Conservation (phyloP, 441 rosid species). For the Melastoma candidum region DNA sequence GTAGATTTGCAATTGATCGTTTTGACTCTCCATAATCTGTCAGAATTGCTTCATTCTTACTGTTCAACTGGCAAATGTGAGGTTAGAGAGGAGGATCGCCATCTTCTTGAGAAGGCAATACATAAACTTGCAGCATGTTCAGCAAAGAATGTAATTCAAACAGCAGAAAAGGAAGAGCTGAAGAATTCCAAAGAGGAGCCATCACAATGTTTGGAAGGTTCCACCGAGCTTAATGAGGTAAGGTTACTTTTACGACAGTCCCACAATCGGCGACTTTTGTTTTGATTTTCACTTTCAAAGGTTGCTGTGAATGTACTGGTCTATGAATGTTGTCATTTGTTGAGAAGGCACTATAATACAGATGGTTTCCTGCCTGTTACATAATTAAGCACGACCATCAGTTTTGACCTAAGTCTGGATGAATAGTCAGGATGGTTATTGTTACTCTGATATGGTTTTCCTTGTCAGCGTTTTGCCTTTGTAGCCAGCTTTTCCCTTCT, state of each 20-base stretch:
- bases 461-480: too few species aligned
- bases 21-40: constrained; percentile 45
- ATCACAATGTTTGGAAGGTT: constrained; percentile 20
- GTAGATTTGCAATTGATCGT: constrained; percentile 35
- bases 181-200: constrained; percentile 14
- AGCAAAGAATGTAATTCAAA: constrained; percentile 25
- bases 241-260: constrained; percentile 2
- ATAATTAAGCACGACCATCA: too few species aligned
- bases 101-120: constrained; percentile 42
- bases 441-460: too few species aligned
- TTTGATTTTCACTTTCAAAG: neutral
- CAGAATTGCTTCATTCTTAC: constrained; percentile 57
- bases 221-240: constrained; percentile 43
- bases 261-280: neutral
- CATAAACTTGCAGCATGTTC: constrained; percentile 47
- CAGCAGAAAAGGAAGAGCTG: constrained; percentile 5
- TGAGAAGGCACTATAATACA: too few species aligned
- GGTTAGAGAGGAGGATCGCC: constrained; percentile 41
- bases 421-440: too few species aligned
- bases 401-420: too few species aligned
- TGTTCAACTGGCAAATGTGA: constrained; percentile 37
- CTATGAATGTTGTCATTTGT: neutral
- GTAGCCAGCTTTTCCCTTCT: too few species aligned
- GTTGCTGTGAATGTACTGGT: neutral
- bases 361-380: too few species aligned